Conservation (phyloP, 176 grass and related monocot genomes). For the Oryza glaberrima region DNA sequence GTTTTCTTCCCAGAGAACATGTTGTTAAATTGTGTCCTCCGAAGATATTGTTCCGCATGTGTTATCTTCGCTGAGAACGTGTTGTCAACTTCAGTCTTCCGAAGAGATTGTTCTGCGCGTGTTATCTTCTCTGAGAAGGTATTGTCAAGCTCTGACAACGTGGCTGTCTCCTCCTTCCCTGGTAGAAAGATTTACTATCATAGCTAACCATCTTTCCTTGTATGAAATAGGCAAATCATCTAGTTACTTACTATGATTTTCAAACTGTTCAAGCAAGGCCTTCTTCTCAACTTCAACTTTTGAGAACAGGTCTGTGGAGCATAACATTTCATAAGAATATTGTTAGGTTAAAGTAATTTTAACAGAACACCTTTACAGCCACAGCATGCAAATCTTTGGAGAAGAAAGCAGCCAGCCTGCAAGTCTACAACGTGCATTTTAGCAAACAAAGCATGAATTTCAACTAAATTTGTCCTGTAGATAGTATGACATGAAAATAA, state of each 20-base stretch:
- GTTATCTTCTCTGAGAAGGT: slow-evolving; percentile 59
- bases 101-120: slow-evolving; percentile 55
- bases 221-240: slow-evolving; percentile 13
- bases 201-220: slow-evolving; percentile 2
- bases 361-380: background rate
- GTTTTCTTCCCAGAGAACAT: background rate
- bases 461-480: background rate
- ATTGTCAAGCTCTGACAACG: slow-evolving; percentile 63
- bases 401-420: background rate
- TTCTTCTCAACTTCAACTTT: slow-evolving; percentile 86
- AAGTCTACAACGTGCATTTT: background rate
- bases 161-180: slow-evolving; percentile 62
- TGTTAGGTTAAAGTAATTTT: slow-evolving; percentile 1
- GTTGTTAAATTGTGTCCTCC: no score
- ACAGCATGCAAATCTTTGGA: slow-evolving; percentile 9
- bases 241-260: slow-evolving; percentile 68
- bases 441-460: slow-evolving; percentile 5
- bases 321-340: slow-evolving; percentile 22
- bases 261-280: slow-evolving; percentile 59
- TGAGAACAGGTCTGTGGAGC: slow-evolving; percentile 64
- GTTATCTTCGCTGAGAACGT: slow-evolving; percentile 57
- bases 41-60: slow-evolving; percentile 54
- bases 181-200: slow-evolving; percentile 28
- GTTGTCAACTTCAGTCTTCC: slow-evolving; percentile 53
- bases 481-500: background rate